phyloP scores from a whole-genome alignment of 1,284 basidiomycete genomes.

The Malassezia japonica region DNA sequence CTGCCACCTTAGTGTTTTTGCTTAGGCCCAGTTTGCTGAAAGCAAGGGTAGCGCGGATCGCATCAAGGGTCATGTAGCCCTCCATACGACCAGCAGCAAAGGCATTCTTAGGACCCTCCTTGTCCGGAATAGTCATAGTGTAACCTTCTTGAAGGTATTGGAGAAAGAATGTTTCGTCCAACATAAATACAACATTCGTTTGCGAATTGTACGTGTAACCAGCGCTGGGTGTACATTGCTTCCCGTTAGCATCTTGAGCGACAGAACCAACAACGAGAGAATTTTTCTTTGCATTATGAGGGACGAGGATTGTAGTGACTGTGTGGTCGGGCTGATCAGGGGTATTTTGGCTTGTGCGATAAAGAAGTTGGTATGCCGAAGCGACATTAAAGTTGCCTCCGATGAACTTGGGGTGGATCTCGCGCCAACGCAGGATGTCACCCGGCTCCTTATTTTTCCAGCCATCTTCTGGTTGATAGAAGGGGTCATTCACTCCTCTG shows the following conservation, averaged over 20 bases:
- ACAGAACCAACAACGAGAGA: slow-evolving; percentile 22
- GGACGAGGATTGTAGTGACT: slow-evolving; percentile 27
- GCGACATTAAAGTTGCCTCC: background rate
- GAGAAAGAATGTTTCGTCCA: slow-evolving; percentile 12
- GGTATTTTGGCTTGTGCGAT: slow-evolving; percentile 16
- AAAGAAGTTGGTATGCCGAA: slow-evolving; percentile 22
- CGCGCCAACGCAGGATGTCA: slow-evolving; percentile 24
- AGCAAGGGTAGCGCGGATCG: slow-evolving; percentile 24
- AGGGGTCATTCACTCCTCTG: no score
- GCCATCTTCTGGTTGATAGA: slow-evolving; percentile 1
- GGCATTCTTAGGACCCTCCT: slow-evolving; percentile 28
- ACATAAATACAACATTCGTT: background rate
- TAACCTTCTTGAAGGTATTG: slow-evolving; percentile 28
- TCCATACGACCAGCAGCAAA: slow-evolving; percentile 30
- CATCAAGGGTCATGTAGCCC: slow-evolving; percentile 30
- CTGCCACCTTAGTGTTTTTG: slow-evolving; percentile 21
- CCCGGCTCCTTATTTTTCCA: slow-evolving; percentile 19
- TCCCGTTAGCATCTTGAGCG: slow-evolving; percentile 21
- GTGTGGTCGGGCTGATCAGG: slow-evolving; percentile 6
- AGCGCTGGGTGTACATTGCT: slow-evolving; percentile 23
- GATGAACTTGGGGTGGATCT: slow-evolving; percentile 12
- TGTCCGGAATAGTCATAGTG: slow-evolving; percentile 29
- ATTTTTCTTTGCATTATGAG: slow-evolving; percentile 20
- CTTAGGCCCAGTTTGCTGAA: slow-evolving; percentile 22
- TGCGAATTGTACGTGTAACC: background rate